A percentile compares a stretch with the other conserved stretches of the same genome.
Evolutionary conservation across 176 grass and related monocot species (phyloP).

Genomic region (Carex myosuroides): DNA sequence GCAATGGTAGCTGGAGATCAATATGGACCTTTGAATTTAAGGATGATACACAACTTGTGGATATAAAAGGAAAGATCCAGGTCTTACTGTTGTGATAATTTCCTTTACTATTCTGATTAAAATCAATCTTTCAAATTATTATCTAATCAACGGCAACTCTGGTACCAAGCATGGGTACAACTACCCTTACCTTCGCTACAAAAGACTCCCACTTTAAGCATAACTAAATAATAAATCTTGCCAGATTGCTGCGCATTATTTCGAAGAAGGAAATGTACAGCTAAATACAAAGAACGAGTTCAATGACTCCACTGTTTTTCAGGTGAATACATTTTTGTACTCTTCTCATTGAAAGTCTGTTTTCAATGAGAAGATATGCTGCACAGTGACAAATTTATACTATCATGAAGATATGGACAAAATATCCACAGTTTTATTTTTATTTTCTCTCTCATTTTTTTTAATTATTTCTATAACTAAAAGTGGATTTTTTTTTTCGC

Average conservation of each 20-base stretch:
- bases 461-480: not conserved
- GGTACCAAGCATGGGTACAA: not conserved
- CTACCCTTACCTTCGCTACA: not conserved
- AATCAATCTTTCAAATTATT: not conserved
- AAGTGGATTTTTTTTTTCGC: conserved; percentile 27
- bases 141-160: not conserved
- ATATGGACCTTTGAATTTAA: conserved; percentile 80
- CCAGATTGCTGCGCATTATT: conserved; percentile 96
- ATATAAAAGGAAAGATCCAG: conserved; percentile 92
- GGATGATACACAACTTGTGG: conserved; percentile 60
- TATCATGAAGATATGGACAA: not conserved
- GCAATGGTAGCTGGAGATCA: conserved; percentile 82
- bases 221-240: conserved; percentile 21
- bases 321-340: conserved; percentile 38
- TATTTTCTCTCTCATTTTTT: not conserved
- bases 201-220: not conserved
- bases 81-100: conserved; percentile 37
- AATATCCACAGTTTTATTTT: not conserved
- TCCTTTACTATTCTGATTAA: conserved; percentile 17
- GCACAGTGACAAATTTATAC: not conserved
- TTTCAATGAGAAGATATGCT: not conserved
- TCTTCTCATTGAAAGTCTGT: not conserved
- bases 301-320: conserved; percentile 71
- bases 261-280: conserved; percentile 99
- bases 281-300: conserved; percentile 74